Base-by-base conservation (phyloP, 805 yeast genomes). In the Starmerella vaccinii region DNA sequence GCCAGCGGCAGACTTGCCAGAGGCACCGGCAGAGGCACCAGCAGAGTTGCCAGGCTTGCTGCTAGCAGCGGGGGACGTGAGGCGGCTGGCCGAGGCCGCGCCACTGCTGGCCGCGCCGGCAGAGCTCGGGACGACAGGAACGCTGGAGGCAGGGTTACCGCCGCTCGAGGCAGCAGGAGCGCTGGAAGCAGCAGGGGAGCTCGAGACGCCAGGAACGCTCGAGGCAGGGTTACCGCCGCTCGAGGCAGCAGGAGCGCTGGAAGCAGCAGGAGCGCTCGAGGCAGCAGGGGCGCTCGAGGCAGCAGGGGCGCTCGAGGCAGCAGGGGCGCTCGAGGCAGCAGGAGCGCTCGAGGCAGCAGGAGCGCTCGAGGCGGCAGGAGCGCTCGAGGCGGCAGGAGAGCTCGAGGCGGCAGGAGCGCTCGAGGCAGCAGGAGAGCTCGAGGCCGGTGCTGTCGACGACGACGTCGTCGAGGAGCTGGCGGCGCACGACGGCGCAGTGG, bases 61-160 rank as follows among this genome's bases (percentile, higher is more conserved):
- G 9, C 26, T 21, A 35, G 53, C 50, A 32, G 51, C 57, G 22
- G 54, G 56, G 22, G 55, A 58, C 27, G 56, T 52, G 40, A 23
- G 37, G 41, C 56, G 50, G 49, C 46, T 43, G 46, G 53, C 53
- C 8, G 48, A 10, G 51, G 32, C 71, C 50, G 74, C 73, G 47
- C 72, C 60, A 53, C 65, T 54, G 50, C 71, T 68, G 38, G 70
- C 68, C 18, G 68, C 64, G 32, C 68, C 60, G 43, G 68, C 55
- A 40, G 71, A 57, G 44, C 60, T 39, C n/a, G n/a, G n/a, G 21
- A 58, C 38, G 49, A 44, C 50, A 42, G 57, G 21, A 59, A 52
- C 33, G 47, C 52, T 42, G 22, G 44, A 47, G 12, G 45, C 13
- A 16, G 50, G 29, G 32, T 39, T 22, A 32, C 32, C 9, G 9